phyloP scores from a whole-genome alignment of 1,139 yeast genomes.

The Saccharomycopsis phalli region DNA sequence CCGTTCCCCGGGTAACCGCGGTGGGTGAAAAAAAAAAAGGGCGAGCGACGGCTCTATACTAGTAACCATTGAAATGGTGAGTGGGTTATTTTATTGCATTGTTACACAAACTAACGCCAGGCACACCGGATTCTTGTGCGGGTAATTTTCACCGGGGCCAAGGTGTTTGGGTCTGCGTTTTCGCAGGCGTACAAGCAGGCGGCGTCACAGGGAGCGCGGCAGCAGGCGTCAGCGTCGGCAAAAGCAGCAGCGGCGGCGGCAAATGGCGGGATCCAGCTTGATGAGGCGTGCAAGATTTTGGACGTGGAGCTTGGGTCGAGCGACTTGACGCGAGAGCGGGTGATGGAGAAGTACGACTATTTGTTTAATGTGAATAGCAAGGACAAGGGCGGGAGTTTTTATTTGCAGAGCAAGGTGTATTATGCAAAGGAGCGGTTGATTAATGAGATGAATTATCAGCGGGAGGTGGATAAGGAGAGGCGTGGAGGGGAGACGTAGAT shows the following conservation, averaged over 20 bases:
- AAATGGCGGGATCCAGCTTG: conserved; percentile 73
- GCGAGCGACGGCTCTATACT: no score
- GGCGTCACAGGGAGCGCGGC: conserved; percentile 73
- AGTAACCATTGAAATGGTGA: background rate
- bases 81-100: background rate
- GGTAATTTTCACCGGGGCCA: conserved; percentile 89
- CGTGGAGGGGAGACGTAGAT: conserved; percentile 11
- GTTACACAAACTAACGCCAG: conserved; percentile 26
- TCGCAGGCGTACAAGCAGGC: conserved; percentile 97
- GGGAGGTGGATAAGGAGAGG: conserved; percentile 26
- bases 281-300: conserved; percentile 86
- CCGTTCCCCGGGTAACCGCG: background rate
- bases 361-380: conserved; percentile 82
- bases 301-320: conserved; percentile 53
- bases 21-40: background rate
- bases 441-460: conserved; percentile 39
- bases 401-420: conserved; percentile 83
- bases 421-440: conserved; percentile 67
- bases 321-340: conserved; percentile 48
- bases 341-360: conserved; percentile 71
- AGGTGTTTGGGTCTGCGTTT: conserved; percentile 92
- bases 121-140: conserved; percentile 89
- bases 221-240: conserved; percentile 47
- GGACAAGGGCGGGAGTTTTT: conserved; percentile 91
- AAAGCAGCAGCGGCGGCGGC: conserved; percentile 46